phyloP scores from a whole-genome alignment of 2,329 filamentous ascomycete species.

The Claviceps maximensis region DNA sequence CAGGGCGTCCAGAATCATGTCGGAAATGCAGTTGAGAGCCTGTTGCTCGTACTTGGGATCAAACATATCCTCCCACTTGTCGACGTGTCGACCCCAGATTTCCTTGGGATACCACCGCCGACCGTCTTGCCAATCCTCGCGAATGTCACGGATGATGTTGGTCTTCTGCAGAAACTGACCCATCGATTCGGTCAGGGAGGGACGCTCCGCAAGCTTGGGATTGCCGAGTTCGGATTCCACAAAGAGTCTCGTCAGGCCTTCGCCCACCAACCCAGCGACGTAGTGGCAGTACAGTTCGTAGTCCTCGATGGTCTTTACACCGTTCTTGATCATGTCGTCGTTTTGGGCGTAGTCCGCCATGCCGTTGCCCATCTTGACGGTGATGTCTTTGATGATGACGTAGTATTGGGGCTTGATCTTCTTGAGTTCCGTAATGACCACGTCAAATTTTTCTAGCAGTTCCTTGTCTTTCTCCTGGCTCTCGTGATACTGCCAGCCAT shows the following conservation, averaged over 20 bases:
- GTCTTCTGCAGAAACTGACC: slow-evolving; percentile 95
- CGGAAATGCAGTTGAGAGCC: slow-evolving; percentile 75
- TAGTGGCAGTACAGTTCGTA: slow-evolving; percentile 98
- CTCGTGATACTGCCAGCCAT: slow-evolving; percentile 81
- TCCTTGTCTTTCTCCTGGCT: slow-evolving; percentile 93
- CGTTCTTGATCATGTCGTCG: slow-evolving; percentile 65
- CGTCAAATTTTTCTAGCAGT: slow-evolving; percentile 82
- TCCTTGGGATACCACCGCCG: slow-evolving; percentile 91
- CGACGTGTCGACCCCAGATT: slow-evolving; percentile 93
- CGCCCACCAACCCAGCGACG: slow-evolving; percentile 94
- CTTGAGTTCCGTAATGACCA: slow-evolving; percentile 75
- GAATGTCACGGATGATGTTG: slow-evolving; percentile 94
- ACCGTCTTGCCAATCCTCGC: slow-evolving; percentile 78
- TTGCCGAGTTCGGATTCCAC: slow-evolving; percentile 80
- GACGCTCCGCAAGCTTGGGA: slow-evolving; percentile 63
- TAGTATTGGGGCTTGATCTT: slow-evolving; percentile 75
- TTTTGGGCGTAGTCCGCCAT: slow-evolving; percentile 95
- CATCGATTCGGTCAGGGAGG: slow-evolving; percentile 85
- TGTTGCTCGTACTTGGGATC: slow-evolving; percentile 63
- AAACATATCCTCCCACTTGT: slow-evolving; percentile 81
- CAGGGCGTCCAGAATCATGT: slow-evolving; percentile 87
- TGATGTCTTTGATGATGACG: slow-evolving; percentile 84
- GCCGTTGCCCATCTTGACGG: slow-evolving; percentile 88
- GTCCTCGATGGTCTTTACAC: slow-evolving; percentile 70
- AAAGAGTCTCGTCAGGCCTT: slow-evolving; percentile 82